Evolutionary conservation across 1,284 basidiomycete species (phyloP).

Genomic region (Cryptococcus sp.): DNA sequence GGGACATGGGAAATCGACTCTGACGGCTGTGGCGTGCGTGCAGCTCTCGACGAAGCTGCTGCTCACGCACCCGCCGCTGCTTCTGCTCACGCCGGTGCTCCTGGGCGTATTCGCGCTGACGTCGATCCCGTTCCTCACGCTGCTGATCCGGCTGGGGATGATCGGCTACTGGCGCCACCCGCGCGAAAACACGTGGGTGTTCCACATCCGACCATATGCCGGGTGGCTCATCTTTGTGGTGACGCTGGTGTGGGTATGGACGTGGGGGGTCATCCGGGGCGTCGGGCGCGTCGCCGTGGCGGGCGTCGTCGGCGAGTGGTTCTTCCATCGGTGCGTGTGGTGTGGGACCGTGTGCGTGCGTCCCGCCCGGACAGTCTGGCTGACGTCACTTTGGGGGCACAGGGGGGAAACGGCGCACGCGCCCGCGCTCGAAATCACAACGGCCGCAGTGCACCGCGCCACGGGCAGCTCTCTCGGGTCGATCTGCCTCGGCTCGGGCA

Average conservation of each 20-base stretch:
- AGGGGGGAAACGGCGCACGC: conserved; percentile 57
- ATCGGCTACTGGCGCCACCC: conserved; percentile 60
- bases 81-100: conserved; percentile 73
- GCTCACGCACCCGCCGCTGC: conserved; percentile 71
- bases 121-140: conserved; percentile 78
- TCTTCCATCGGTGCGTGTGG: conserved; percentile 82
- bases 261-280: conserved; percentile 81
- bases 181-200: conserved; percentile 55
- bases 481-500: conserved; percentile 68
- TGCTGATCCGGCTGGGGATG: conserved; percentile 75
- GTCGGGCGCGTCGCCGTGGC: conserved; percentile 72
- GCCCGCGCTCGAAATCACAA: conserved; percentile 60
- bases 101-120: conserved; percentile 67
- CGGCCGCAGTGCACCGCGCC: conserved; percentile 72
- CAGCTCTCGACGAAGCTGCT: conserved; percentile 73
- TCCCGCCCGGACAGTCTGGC: too few relatives aligned
- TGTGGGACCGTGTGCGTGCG: too few relatives aligned
- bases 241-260: conserved; percentile 78
- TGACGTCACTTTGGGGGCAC: too few relatives aligned
- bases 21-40: too few relatives aligned
- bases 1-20: too few relatives aligned
- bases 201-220: conserved; percentile 74
- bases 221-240: conserved; percentile 73
- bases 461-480: conserved; percentile 77
- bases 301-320: conserved; percentile 86